Evolutionary conservation across 2,329 filamentous ascomycete species (phyloP).

Genomic region (Balansia obtecta): DNA sequence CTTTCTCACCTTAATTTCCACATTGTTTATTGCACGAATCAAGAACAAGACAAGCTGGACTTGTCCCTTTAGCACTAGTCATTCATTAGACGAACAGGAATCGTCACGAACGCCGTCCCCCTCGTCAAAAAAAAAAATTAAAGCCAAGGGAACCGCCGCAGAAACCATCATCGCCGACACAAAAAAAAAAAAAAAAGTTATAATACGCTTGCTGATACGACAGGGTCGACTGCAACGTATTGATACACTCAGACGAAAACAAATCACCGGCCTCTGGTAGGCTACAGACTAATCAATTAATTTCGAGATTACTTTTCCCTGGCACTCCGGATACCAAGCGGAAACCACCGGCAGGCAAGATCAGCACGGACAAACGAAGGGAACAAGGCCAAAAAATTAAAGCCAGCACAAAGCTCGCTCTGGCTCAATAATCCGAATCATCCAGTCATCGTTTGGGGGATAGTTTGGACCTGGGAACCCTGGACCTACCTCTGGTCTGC

Average conservation of each 20-base stretch:
- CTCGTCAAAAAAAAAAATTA: neutral
- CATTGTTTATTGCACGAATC: neutral
- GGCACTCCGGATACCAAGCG: neutral
- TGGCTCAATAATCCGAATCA: neutral
- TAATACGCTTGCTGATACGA: conserved; percentile 4
- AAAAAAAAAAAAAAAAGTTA: too few species aligned
- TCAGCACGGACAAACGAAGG: neutral
- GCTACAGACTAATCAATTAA: conserved; percentile 1
- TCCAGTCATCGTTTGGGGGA: too few species aligned
- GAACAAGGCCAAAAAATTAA: neutral
- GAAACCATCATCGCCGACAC: neutral
- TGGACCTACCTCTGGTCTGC: conserved; percentile 9
- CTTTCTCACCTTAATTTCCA: too few species aligned
- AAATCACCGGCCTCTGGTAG: neutral
- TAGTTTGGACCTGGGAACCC: neutral
- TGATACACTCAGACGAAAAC: neutral
- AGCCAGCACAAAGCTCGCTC: neutral
- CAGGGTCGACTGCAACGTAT: conserved; percentile 4
- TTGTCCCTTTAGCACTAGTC: conserved; percentile 35
- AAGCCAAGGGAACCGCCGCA: neutral
- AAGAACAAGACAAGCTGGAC: conserved; percentile 41
- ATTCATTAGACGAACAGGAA: conserved; percentile 15
- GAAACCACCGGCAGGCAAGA: neutral
- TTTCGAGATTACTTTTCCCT: conserved; percentile 1
- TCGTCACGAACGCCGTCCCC: neutral